Evolutionary conservation across 371 early-diverging fungal species (phyloP).

Genomic region (Rhizopus delemar): DNA sequence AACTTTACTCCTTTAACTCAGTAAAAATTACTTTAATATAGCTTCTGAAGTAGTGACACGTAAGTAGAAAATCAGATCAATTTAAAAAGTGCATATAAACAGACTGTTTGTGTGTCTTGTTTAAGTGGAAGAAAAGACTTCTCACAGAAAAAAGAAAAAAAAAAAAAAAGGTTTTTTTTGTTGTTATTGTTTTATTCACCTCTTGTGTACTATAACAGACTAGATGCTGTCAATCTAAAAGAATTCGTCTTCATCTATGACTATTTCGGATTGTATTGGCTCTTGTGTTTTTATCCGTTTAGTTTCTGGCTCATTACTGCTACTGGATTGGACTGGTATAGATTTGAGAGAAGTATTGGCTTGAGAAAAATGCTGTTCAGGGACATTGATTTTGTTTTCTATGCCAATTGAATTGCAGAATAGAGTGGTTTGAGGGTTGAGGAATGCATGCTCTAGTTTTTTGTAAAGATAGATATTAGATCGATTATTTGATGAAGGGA

Average conservation of each 20-base stretch:
- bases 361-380: background rate
- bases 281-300: conserved; percentile 12
- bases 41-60: no score
- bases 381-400: conserved; percentile 53
- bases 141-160: no score
- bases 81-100: no score
- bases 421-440: conserved; percentile 70
- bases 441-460: conserved; percentile 37
- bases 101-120: no score
- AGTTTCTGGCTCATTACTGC: background rate
- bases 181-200: no score
- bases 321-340: background rate
- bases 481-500: background rate
- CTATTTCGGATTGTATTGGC: conserved; percentile 19
- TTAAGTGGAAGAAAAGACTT: no score
- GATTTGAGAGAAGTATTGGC: background rate
- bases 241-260: conserved; percentile 26
- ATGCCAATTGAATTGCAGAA: conserved; percentile 66
- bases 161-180: no score
- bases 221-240: background rate
- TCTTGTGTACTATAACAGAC: no score
- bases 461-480: background rate
- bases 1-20: no score
- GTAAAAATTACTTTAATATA: no score
- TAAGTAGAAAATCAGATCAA: no score